phyloP scores from a whole-genome alignment of 1,139 yeast genomes.

The Blastobotrys ciferrii region DNA sequence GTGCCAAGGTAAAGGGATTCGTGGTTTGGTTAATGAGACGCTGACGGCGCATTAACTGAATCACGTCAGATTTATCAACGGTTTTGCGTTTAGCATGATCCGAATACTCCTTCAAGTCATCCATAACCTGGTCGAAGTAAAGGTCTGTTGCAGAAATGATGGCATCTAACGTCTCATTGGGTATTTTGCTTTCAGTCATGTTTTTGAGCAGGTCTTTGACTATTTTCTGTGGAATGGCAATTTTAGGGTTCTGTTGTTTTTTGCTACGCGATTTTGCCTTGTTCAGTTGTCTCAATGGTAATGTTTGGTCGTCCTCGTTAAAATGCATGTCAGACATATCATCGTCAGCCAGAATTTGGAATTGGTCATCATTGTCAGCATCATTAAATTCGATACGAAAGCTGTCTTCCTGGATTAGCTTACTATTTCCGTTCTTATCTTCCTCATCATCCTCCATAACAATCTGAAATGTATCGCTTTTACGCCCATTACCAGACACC shows the following conservation, averaged over 20 bases:
- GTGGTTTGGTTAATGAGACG: slow-evolving; percentile 20
- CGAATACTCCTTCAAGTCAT: slow-evolving; percentile 33
- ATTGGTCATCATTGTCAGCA: background rate
- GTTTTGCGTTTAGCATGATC: slow-evolving; percentile 32
- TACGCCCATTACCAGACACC: background rate
- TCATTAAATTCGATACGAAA: slow-evolving; percentile 15
- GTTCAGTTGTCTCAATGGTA: background rate
- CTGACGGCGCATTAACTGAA: slow-evolving; percentile 31
- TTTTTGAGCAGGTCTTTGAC: slow-evolving; percentile 27
- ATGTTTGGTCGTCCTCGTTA: slow-evolving; percentile 5
- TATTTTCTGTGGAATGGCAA: slow-evolving; percentile 27
- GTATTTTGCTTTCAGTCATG: slow-evolving; percentile 22
- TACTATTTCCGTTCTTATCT: slow-evolving; percentile 6
- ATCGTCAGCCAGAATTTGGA: slow-evolving; percentile 9
- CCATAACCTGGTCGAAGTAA: slow-evolving; percentile 31
- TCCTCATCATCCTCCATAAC: slow-evolving; percentile 8
- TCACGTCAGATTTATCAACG: slow-evolving; percentile 33
- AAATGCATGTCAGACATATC: background rate
- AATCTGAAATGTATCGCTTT: slow-evolving; percentile 7
- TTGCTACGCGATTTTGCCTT: background rate
- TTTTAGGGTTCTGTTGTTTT: slow-evolving; percentile 12
- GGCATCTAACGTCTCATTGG: slow-evolving; percentile 29
- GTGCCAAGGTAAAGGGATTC: slow-evolving; percentile 28
- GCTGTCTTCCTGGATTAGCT: slow-evolving; percentile 12
- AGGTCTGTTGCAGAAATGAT: slow-evolving; percentile 29